These are phyloP conservation scores for Citeromyces siamensis DNA, from an alignment of 1,139 yeast genomes.

Conservation along the genomic window DNA sequence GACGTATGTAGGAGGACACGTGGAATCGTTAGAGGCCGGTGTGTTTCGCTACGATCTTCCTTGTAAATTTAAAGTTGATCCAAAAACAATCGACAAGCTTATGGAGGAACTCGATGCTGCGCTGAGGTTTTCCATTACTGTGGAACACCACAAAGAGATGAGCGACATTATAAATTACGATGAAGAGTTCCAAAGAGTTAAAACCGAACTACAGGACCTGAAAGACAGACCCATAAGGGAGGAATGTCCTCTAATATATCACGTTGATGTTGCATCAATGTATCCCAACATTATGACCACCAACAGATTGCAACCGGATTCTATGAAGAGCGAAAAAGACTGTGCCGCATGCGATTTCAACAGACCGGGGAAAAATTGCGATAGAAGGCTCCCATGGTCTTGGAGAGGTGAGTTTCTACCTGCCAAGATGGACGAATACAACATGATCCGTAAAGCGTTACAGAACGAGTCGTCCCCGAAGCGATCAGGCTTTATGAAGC, in stretches of 20 bases:
- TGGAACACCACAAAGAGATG: constrained; percentile 60
- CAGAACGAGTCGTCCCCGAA: constrained; percentile 63
- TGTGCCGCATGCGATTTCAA: constrained; percentile 98
- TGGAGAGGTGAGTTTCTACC: constrained; percentile 98
- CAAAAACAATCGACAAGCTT: constrained; percentile 74
- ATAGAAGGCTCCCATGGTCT: constrained; percentile 86
- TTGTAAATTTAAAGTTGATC: constrained; percentile 64
- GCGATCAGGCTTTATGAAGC: constrained; percentile 38
- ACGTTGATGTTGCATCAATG: constrained; percentile 99
- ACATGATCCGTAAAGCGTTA: constrained; percentile 77
- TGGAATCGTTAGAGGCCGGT: constrained; percentile 95
- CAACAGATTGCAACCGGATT: constrained; percentile 94
- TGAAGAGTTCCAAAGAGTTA: constrained; percentile 53
- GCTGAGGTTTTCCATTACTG: constrained; percentile 70
- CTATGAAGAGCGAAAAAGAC: constrained; percentile 90
- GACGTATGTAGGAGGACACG: constrained; percentile 98
- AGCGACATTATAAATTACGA: constrained; percentile 75
- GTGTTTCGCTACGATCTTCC: constrained; percentile 87
- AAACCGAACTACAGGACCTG: constrained; percentile 39
- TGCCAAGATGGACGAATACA: constrained; percentile 83
- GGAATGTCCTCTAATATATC: constrained; percentile 85
- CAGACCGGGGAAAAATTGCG: constrained; percentile 90
- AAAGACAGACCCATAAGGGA: constrained; percentile 49
- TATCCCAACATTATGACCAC: constrained; percentile 98
- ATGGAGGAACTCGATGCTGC: constrained; percentile 64